These are phyloP conservation scores for Termitomyces sp. DNA, from an alignment of 768 basidiomycete species.

Conservation along the genomic window DNA sequence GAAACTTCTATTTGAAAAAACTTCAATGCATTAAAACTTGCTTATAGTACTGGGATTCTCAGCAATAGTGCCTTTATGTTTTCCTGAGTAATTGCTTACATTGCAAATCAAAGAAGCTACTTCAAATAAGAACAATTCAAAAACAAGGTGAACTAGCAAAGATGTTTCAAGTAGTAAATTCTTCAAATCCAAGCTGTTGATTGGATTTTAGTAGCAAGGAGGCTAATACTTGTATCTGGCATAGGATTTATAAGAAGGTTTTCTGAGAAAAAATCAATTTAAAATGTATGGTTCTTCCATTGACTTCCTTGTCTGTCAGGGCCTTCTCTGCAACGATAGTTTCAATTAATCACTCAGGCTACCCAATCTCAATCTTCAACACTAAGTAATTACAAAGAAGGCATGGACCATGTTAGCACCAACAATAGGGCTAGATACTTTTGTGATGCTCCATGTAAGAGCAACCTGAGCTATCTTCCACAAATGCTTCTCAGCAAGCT, in stretches of 20 bases:
- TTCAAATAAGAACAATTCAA: too few relatives aligned
- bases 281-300: not conserved
- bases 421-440: constrained; percentile 29
- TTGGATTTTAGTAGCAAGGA: not conserved
- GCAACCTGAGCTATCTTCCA: constrained; percentile 40
- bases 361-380: constrained; percentile 24
- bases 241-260: not conserved
- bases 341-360: not conserved
- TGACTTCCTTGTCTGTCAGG: not conserved
- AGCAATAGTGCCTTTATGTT: too few relatives aligned
- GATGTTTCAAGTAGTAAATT: too few relatives aligned
- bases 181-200: too few relatives aligned
- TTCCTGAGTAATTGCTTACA: too few relatives aligned
- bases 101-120: too few relatives aligned
- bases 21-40: too few relatives aligned
- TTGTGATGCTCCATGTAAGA: constrained; percentile 34
- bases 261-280: too few relatives aligned
- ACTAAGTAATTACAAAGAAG: constrained; percentile 22
- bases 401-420: constrained; percentile 12
- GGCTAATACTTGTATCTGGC: not conserved
- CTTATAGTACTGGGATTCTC: too few relatives aligned
- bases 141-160: too few relatives aligned
- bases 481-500: constrained; percentile 34
- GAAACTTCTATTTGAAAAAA: too few relatives aligned
- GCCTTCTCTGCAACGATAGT: not conserved